Base-by-base conservation (phyloP, 495 filamentous ascomycete genomes). In the Xylaria sp. region DNA sequence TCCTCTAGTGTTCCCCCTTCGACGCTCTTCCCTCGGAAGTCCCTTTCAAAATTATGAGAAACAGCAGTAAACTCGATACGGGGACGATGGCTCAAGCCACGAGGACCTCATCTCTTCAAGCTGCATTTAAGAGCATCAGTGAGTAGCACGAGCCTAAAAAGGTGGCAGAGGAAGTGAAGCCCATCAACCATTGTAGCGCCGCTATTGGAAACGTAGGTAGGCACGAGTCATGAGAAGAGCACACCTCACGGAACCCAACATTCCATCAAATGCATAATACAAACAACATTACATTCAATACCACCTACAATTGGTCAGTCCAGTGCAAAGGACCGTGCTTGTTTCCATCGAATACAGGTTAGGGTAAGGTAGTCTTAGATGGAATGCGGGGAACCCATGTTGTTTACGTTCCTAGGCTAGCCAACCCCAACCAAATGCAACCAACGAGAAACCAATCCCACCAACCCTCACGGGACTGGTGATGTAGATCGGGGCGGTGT, bases 351-450 rank as follows among this genome's bases (percentile, higher is more conserved):
- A 55, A 55, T 31, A 31, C 29, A 11, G 57, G 57, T 59, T 35
- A 59, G 29, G 59, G 26, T 35, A 59, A 17, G 59, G 26, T 24
- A 26, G 58, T 37, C 58, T 40, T 65, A 50, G 29, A 52, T 29
- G 33, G 53, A 72, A 72, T 72, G 71, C 71, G 71, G 71, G 71
- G 71, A 69, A 72, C 55, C 71, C 71, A 69, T 69, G 71, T 52
- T 67, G 40, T n/a, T 43, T 46, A 43, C 48, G 29, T 26, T 33
- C 63, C n/a, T 48, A 11, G 35, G 21, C 15, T 31, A 41, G 15
- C 37, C 4, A 5, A 44, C 35, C 31, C 50, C 50, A 55, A 55
- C 15, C 12, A 3, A 15, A 17, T 19, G 33, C 33, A 26, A 29
- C 46, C 64, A 52, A 50, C 44, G 37, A 35, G 62, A 41, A 55